phyloP scores from a whole-genome alignment of 2,329 filamentous ascomycete species.

The Calonectria pseudoreteaudii region DNA sequence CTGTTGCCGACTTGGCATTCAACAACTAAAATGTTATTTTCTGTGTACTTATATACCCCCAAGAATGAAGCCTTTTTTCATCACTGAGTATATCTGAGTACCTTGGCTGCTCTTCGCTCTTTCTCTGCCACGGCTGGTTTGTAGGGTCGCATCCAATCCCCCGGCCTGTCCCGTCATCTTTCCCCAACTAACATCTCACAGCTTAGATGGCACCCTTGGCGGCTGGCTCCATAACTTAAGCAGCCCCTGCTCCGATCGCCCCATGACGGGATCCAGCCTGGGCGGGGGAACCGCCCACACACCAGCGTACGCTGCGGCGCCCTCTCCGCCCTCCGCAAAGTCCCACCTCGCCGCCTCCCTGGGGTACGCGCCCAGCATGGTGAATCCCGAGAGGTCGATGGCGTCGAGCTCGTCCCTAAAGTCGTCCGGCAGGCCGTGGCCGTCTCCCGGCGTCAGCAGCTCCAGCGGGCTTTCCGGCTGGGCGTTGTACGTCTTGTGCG shows the following conservation, averaged over 20 bases:
- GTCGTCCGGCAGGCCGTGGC: slow-evolving; percentile 48
- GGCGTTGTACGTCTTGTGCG: slow-evolving; percentile 65
- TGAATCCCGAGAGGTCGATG: slow-evolving; percentile 47
- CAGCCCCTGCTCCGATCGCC: neutral
- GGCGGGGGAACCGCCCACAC: neutral
- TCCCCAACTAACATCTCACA: neutral
- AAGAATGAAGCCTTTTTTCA: neutral
- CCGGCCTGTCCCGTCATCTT: too few relatives aligned
- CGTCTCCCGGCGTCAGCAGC: slow-evolving; percentile 58
- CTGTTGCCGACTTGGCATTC: neutral
- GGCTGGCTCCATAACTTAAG: neutral
- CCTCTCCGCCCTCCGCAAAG: neutral
- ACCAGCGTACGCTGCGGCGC: neutral
- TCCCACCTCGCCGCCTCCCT: neutral
- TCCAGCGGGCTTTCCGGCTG: slow-evolving; percentile 46
- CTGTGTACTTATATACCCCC: neutral
- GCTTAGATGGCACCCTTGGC: neutral
- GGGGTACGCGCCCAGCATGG: slow-evolving; percentile 26
- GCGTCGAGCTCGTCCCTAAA: slow-evolving; percentile 48
- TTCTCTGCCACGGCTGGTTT: too few relatives aligned
- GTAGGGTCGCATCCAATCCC: neutral
- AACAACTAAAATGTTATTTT: neutral
- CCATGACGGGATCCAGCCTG: slow-evolving; percentile 2
- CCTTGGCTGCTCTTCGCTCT: too few relatives aligned
- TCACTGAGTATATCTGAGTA: neutral